These are phyloP conservation scores for Aspergillus spinulosporus DNA, from an alignment of 2,329 filamentous ascomycete species.

Conservation along the genomic window DNA sequence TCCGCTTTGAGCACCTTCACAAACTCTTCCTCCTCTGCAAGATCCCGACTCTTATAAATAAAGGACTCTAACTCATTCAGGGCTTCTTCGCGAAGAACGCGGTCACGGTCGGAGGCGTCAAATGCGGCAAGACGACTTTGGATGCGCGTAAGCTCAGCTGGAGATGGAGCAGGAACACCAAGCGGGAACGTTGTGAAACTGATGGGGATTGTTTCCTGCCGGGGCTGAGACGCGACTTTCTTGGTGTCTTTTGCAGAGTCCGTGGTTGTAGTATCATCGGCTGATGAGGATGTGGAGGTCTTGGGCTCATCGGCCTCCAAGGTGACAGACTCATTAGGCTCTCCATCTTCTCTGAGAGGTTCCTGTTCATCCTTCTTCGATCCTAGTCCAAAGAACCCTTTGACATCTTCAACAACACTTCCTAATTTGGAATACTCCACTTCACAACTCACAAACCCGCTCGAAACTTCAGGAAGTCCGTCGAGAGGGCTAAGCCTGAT, in stretches of 20 bases:
- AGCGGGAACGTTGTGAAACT: slow-evolving; percentile 51
- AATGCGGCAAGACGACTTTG: slow-evolving; percentile 79
- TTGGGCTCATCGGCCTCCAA: slow-evolving; percentile 49
- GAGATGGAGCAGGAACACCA: slow-evolving; percentile 40
- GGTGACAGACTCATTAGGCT: slow-evolving; percentile 50
- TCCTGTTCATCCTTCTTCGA: slow-evolving; percentile 84
- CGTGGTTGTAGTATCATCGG: slow-evolving; percentile 52
- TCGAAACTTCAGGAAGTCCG: slow-evolving; percentile 76
- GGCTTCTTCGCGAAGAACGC: slow-evolving; percentile 76
- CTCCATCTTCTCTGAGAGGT: slow-evolving; percentile 63
- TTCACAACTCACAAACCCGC: slow-evolving; percentile 82
- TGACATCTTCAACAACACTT: slow-evolving; percentile 86
- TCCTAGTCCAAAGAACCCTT: slow-evolving; percentile 93
- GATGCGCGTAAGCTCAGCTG: slow-evolving; percentile 48
- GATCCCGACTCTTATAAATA: slow-evolving; percentile 83
- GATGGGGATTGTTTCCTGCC: slow-evolving; percentile 54
- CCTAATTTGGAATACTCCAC: slow-evolving; percentile 74
- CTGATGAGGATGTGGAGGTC: slow-evolving; percentile 45
- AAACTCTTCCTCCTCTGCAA: slow-evolving; percentile 76
- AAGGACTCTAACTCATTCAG: slow-evolving; percentile 91
- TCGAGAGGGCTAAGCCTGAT: slow-evolving; percentile 70
- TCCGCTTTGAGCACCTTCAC: slow-evolving; percentile 67
- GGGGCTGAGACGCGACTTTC: slow-evolving; percentile 45
- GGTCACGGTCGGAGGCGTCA: slow-evolving; percentile 77
- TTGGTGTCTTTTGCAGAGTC: slow-evolving; percentile 48